A percentile compares a stretch with the other conserved stretches of the same genome.
These are phyloP conservation scores for Platanus orientalis DNA, from an alignment of 164 flowering plant species.

Conservation along the genomic window DNA sequence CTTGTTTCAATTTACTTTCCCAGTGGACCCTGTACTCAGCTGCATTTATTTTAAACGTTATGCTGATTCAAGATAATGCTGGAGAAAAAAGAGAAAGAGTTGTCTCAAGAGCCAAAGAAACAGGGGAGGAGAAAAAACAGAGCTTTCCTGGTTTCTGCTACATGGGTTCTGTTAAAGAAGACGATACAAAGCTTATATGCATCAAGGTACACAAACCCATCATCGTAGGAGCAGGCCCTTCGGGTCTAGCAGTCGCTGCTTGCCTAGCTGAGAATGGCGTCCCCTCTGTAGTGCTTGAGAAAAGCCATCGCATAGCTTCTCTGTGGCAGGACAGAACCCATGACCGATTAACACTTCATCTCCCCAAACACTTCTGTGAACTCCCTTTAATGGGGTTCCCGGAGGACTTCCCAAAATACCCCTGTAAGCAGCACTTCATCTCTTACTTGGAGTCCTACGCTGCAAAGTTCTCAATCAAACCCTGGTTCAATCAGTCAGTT, in stretches of 20 bases:
- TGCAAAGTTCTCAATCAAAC: conserved; percentile 45
- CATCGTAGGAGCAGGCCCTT: conserved; percentile 90
- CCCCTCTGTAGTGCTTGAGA: conserved; percentile 64
- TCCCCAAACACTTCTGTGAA: conserved; percentile 78
- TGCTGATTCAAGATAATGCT: too few relatives aligned
- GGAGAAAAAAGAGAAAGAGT: too few relatives aligned
- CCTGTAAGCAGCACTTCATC: conserved; percentile 68
- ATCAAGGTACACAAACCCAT: conserved; percentile 52
- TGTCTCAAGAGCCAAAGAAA: too few relatives aligned
- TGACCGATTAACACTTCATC: conserved; percentile 73
- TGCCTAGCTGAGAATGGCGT: conserved; percentile 53
- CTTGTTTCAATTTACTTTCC: too few relatives aligned
- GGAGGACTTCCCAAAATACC: conserved; percentile 70
- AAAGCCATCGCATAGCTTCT: conserved; percentile 67
- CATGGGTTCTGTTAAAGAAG: conserved; percentile 40
- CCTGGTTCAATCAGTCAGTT: conserved; percentile 56
- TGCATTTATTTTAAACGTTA: too few relatives aligned
- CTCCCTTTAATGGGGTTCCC: conserved; percentile 78
- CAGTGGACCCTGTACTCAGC: too few relatives aligned
- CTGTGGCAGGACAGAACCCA: conserved; percentile 69
- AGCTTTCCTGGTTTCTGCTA: background rate
- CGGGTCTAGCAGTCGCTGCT: conserved; percentile 83
- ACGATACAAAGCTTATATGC: conserved; percentile 16
- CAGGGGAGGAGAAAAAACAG: background rate
- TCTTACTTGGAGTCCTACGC: conserved; percentile 86